A percentile compares a stretch with the other conserved stretches of the same genome.
These are phyloP conservation scores for Aphanomyces cochlioides DNA, from an alignment of 352 stramenopile genomes.

Conservation along the genomic window DNA sequence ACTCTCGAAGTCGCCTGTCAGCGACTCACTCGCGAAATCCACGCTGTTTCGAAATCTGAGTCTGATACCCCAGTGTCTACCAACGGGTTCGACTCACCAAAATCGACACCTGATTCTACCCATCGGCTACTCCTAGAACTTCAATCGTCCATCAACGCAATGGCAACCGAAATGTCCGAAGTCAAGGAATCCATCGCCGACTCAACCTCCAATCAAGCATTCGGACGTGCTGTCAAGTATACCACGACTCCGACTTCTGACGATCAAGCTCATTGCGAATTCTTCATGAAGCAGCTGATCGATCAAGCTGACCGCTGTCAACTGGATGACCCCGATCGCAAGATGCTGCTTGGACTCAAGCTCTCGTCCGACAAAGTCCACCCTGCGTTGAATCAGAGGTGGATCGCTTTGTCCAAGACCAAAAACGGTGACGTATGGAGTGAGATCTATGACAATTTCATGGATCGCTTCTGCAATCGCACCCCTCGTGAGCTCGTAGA, in stretches of 20 bases:
- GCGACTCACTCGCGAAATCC: too few species aligned
- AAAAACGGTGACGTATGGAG: constrained; percentile 5
- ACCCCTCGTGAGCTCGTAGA: background rate
- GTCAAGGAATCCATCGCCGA: too few species aligned
- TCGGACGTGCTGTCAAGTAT: background rate
- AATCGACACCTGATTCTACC: too few species aligned
- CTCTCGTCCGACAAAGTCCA: background rate
- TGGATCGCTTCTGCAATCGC: background rate
- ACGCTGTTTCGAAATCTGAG: too few species aligned
- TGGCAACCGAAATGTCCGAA: too few species aligned
- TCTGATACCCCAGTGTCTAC: too few species aligned
- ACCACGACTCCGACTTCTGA: background rate
- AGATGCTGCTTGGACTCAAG: background rate
- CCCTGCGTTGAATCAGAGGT: background rate
- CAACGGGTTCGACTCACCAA: too few species aligned
- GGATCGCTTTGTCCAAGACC: background rate
- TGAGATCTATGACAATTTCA: constrained; percentile 3
- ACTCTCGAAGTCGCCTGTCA: too few species aligned
- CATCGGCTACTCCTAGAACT: too few species aligned
- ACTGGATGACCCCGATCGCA: background rate
- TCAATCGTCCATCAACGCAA: too few species aligned
- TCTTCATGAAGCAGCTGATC: background rate
- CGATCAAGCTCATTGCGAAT: constrained; percentile 1
- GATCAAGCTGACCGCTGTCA: background rate
- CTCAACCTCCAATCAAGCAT: background rate